These are phyloP conservation scores for Ceratocystis papillata DNA, from an alignment of 2,329 filamentous ascomycete species.

Conservation along the genomic window DNA sequence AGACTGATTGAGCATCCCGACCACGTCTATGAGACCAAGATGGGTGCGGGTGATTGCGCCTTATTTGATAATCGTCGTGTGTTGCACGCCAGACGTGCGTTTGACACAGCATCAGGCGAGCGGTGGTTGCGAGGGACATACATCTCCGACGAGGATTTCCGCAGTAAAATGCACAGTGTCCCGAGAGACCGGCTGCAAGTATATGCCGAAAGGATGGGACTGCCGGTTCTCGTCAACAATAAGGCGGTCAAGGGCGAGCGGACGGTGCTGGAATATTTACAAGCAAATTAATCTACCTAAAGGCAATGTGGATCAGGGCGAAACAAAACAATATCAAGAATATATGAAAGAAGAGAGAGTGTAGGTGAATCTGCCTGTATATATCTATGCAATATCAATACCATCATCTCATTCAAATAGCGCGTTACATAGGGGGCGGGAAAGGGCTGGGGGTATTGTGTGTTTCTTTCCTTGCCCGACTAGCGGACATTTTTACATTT, in stretches of 20 bases:
- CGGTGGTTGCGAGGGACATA: slow-evolving; percentile 84
- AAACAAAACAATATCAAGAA: too few relatives aligned
- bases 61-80: slow-evolving; percentile 84
- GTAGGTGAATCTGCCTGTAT: neutral
- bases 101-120: slow-evolving; percentile 55
- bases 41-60: slow-evolving; percentile 75
- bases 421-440: neutral
- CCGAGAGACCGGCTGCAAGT: slow-evolving; percentile 17
- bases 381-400: neutral
- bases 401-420: neutral
- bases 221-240: slow-evolving; percentile 15
- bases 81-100: slow-evolving; percentile 71
- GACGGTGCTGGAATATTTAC: slow-evolving; percentile 22
- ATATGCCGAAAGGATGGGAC: slow-evolving; percentile 23
- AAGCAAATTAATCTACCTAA: neutral
- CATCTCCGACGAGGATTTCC: slow-evolving; percentile 46
- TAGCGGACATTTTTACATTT: neutral
- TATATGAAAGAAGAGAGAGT: too few relatives aligned
- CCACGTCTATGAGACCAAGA: slow-evolving; percentile 57
- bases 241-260: slow-evolving; percentile 13
- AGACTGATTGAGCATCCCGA: slow-evolving; percentile 44
- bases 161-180: slow-evolving; percentile 29
- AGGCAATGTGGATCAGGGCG: neutral
- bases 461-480: neutral
- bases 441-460: neutral